These are phyloP conservation scores for Schoenoplectus triqueter DNA, from an alignment of 202 grass and related monocot genomes.

Conservation along the genomic window DNA sequence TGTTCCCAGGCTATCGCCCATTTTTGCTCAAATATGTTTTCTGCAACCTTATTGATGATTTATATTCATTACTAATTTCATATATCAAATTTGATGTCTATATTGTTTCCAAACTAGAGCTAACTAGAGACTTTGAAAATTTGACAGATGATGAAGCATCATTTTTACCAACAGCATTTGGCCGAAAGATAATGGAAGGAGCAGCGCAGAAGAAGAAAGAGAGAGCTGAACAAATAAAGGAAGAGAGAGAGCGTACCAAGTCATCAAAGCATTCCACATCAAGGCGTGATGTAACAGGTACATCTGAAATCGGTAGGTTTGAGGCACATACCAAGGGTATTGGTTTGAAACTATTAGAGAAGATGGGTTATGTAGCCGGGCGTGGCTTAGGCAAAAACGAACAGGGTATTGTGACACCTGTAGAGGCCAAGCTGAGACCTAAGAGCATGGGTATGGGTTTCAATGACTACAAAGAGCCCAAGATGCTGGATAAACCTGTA, in stretches of 20 bases:
- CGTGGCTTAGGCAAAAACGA: constrained; percentile 76
- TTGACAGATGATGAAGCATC: constrained; percentile 42
- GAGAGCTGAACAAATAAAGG: constrained; percentile 53
- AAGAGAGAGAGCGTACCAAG: constrained; percentile 45
- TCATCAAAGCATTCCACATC: constrained; percentile 42
- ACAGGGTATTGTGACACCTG: constrained; percentile 56
- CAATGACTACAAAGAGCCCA: constrained; percentile 83
- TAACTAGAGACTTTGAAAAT: constrained; percentile 3
- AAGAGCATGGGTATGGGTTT: constrained; percentile 83
- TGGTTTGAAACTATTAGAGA: constrained; percentile 61
- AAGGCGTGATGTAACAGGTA: constrained; percentile 43
- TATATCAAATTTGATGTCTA: not conserved
- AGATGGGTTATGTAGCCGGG: constrained; percentile 84
- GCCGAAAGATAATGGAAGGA: constrained; percentile 64
- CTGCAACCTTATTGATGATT: not conserved
- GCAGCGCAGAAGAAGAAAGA: constrained; percentile 67
- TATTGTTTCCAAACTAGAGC: not conserved
- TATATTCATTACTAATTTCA: not conserved
- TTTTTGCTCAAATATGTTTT: not conserved
- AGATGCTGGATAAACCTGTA: constrained; percentile 35
- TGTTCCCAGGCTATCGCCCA: not conserved
- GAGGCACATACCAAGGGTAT: constrained; percentile 61
- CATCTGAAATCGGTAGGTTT: constrained; percentile 45
- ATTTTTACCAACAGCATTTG: constrained; percentile 64
- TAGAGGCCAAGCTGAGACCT: constrained; percentile 59